Percentiles rank a stretch among this genome's conserved stretches.
Conservation (phyloP, 805 yeast species). For the Candida awuae region DNA sequence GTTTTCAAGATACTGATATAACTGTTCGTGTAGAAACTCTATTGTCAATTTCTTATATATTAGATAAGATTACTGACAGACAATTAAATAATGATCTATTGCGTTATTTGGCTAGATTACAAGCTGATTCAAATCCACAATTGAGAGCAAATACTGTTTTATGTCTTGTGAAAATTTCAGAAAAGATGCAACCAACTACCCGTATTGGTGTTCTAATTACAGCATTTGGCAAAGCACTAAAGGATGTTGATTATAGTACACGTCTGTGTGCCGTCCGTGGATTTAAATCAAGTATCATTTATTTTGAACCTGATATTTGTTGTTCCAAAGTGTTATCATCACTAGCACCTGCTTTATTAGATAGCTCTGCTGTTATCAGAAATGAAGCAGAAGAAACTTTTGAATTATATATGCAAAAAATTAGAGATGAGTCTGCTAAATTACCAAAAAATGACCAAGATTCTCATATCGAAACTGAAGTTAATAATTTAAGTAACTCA, state of each 20-base stretch:
- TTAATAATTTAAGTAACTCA: constrained; percentile 11
- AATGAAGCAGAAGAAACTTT: constrained; percentile 63
- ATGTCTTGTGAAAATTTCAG: constrained; percentile 58
- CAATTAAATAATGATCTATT: constrained; percentile 82
- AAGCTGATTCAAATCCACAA: constrained; percentile 66
- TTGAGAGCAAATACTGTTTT: constrained; percentile 72
- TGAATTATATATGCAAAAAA: constrained; percentile 48
- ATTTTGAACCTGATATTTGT: constrained; percentile 65
- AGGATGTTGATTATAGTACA: constrained; percentile 70
- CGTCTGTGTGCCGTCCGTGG: constrained; percentile 72
- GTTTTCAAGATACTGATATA: constrained; percentile 78
- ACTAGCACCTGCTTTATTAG: constrained; percentile 76
- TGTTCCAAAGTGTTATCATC: constrained; percentile 78
- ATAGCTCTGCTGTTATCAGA: constrained; percentile 62
- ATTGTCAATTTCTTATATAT: constrained; percentile 48
- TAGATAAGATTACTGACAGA: constrained; percentile 61
- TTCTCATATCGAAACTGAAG: constrained; percentile 19
- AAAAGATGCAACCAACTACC: constrained; percentile 43
- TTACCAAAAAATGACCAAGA: constrained; percentile 24
- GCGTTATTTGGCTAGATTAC: constrained; percentile 73
- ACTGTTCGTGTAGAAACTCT: constrained; percentile 76
- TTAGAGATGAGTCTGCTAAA: constrained; percentile 39
- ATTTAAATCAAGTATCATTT: constrained; percentile 52
- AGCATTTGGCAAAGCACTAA: constrained; percentile 75
- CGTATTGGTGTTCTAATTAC: constrained; percentile 74